These are phyloP conservation scores for Podila epigama DNA, from an alignment of 192 early-diverging fungal genomes.

Conservation along the genomic window DNA sequence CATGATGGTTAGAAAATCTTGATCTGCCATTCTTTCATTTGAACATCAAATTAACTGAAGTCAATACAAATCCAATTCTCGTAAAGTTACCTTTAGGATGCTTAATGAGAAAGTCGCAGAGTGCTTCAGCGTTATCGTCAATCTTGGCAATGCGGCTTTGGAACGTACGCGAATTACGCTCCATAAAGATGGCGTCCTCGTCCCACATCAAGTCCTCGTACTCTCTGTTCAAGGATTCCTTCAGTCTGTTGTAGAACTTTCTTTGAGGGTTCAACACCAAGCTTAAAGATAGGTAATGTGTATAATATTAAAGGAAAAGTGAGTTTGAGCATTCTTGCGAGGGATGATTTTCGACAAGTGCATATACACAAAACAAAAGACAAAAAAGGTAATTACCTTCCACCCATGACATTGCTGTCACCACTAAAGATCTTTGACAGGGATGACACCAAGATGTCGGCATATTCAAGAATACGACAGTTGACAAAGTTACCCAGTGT, in stretches of 20 bases:
- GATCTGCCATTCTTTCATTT: no score
- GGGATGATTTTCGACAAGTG: no score
- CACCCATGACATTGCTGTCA: slow-evolving; percentile 98
- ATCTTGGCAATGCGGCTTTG: slow-evolving; percentile 73
- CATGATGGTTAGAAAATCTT: no score
- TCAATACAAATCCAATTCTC: not conserved
- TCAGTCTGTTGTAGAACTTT: slow-evolving; percentile 62
- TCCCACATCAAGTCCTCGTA: slow-evolving; percentile 90
- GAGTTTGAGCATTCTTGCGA: no score
- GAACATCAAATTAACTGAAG: no score
- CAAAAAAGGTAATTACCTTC: slow-evolving; percentile 65
- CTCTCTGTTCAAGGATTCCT: slow-evolving; percentile 57
- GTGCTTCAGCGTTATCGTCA: slow-evolving; percentile 80
- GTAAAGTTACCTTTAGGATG: slow-evolving; percentile 73
- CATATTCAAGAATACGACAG: slow-evolving; percentile 76
- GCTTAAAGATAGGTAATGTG: slow-evolving; percentile 38
- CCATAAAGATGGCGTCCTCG: slow-evolving; percentile 95
- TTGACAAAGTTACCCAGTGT: slow-evolving; percentile 96
- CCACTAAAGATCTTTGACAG: slow-evolving; percentile 96
- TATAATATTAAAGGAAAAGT: not conserved
- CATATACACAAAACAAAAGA: not conserved
- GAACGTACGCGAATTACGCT: slow-evolving; percentile 93
- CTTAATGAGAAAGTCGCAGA: slow-evolving; percentile 72
- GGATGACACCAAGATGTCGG: slow-evolving; percentile 89
- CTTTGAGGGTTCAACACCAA: slow-evolving; percentile 80